Evolutionary conservation across 208 protist species (phyloP).

Genomic region (Tritrichomonas musculus): DNA sequence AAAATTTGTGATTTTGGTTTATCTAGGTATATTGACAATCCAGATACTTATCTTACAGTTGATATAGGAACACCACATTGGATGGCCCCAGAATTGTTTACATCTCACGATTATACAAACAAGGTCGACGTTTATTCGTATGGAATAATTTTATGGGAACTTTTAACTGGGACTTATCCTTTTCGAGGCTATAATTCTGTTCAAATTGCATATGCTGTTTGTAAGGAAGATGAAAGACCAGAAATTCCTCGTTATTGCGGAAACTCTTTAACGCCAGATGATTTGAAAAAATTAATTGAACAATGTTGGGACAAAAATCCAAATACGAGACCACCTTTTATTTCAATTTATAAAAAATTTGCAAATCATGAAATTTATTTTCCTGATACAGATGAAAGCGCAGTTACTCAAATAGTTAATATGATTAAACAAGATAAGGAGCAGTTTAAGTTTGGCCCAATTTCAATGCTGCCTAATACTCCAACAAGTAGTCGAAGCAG

Average conservation of each 20-base stretch:
- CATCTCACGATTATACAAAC: background rate
- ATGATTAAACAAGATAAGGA: no score
- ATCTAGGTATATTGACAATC: background rate
- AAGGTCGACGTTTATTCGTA: slow-evolving; percentile 20
- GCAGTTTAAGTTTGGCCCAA: no score
- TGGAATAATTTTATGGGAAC: slow-evolving; percentile 3
- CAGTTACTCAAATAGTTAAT: no score
- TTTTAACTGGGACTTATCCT: background rate
- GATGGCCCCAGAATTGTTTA: slow-evolving; percentile 24
- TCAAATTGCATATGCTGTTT: background rate
- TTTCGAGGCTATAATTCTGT: background rate
- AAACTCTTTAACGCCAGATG: background rate
- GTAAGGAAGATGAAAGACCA: background rate
- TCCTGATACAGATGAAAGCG: no score
- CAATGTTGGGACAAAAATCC: background rate
- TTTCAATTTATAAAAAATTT: background rate
- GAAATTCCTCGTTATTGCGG: background rate
- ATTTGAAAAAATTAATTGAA: background rate
- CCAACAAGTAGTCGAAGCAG: no score
- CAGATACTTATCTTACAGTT: background rate
- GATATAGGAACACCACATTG: background rate
- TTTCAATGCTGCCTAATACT: no score
- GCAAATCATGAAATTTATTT: background rate
- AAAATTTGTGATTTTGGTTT: slow-evolving; percentile 32
- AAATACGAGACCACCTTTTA: background rate